Conservation (phyloP, 371 early-diverging fungal genomes). For the Catenaria anguillulae region DNA sequence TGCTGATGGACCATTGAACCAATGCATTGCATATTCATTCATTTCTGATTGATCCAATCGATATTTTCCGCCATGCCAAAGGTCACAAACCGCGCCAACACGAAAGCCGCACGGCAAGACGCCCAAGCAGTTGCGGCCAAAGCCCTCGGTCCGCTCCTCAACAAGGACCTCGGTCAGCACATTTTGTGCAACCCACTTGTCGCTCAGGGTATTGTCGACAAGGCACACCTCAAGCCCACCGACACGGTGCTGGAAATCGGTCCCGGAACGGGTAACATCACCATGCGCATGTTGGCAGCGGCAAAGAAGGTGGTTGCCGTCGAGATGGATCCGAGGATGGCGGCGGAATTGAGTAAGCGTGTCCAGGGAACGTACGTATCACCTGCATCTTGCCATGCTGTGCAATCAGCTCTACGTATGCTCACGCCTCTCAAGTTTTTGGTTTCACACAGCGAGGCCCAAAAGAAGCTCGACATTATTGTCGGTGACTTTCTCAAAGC, state of each 20-base stretch:
- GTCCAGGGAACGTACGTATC: too few species aligned
- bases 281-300: conserved; percentile 85
- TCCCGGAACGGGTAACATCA: conserved; percentile 99
- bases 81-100: neutral
- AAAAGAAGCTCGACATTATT: conserved; percentile 83
- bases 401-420: too few species aligned
- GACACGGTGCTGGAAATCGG: conserved; percentile 98
- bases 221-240: conserved; percentile 80
- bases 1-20: too few species aligned
- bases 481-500: conserved; percentile 96
- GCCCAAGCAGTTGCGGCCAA: neutral
- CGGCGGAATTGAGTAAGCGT: conserved; percentile 94
- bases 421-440: too few species aligned
- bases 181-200: conserved; percentile 98
- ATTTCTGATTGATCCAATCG: too few species aligned
- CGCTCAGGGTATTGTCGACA: conserved; percentile 93
- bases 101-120: neutral
- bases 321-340: conserved; percentile 95
- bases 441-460: too few species aligned
- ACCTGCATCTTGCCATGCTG: too few species aligned
- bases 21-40: too few species aligned
- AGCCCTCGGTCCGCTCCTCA: conserved; percentile 68
- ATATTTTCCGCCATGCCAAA: too few species aligned
- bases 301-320: conserved; percentile 91
- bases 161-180: conserved; percentile 98